phyloP scores from a whole-genome alignment of 768 basidiomycete genomes.

The Lentinula edodes region DNA sequence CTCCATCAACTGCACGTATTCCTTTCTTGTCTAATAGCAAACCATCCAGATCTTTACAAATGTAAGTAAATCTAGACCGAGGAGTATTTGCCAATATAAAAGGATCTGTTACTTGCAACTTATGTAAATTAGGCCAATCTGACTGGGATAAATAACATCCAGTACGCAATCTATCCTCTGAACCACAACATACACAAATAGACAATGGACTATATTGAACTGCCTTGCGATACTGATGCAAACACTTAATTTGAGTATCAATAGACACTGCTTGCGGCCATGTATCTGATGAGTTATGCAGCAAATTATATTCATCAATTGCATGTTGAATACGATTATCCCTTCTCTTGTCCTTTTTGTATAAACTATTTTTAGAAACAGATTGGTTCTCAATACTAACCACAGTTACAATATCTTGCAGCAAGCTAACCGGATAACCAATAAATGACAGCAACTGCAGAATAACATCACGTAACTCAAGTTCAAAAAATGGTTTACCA shows the following conservation, averaged over 20 bases:
- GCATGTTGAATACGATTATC: neutral
- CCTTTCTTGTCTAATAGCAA: neutral
- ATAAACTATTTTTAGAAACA: too few relatives aligned
- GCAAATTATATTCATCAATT: neutral
- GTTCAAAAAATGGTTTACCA: too few relatives aligned
- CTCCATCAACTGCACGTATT: neutral
- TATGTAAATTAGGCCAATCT: neutral
- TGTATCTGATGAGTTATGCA: neutral
- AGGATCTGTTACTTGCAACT: neutral
- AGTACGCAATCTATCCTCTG: neutral
- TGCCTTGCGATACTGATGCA: neutral
- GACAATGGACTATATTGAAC: neutral
- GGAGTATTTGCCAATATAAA: neutral
- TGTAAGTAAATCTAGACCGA: neutral
- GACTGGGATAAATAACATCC: neutral
- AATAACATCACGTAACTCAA: too few relatives aligned
- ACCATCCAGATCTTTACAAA: neutral
- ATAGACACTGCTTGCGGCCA: neutral
- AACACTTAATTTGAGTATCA: neutral
- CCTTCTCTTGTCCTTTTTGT: too few relatives aligned
- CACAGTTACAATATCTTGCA: too few relatives aligned
- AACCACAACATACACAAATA: neutral
- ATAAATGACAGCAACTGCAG: too few relatives aligned
- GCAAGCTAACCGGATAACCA: too few relatives aligned
- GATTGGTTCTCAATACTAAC: too few relatives aligned